Base-by-base conservation (phyloP, 805 yeast species). In the Yamadazyma sp. region DNA sequence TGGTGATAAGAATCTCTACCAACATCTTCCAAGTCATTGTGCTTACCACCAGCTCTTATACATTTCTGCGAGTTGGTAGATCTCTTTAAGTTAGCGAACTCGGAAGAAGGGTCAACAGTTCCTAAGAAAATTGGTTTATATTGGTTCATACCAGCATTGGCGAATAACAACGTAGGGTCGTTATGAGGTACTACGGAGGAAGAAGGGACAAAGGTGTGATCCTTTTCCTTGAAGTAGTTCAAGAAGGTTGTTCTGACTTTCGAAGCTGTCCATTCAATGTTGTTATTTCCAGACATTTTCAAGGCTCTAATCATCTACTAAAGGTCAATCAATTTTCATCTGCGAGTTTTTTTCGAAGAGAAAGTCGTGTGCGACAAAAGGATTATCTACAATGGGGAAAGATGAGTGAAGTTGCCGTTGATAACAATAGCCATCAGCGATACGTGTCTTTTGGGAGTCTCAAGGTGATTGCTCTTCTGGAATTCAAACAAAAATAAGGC, bases 131-230 rank as follows among this genome's bases (percentile, higher is more conserved):
- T 93, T 10, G 99, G 96, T 66, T 93, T 93, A 67, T 90, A 93
- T 71, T 93, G 99, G 70, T 93, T 93, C 99, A 93, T 93, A 67
- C 98, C 99, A 42, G 99, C 99, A 60, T 93, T 93, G 58, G 99
- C 95, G 59, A 93, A 93, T 46, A 93, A 71, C 45, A 93, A 75
- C 17, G 98, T 91, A 36, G 99, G 99, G 60, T 93, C 99, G 68
- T 93, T 97, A 61, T 84, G 95, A 37, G 99, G 99, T 44, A 93
- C 82, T 19, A 91, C 98, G 0, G 96, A 86, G 2, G 98, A 89
- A 0, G 95, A 84, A 15, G 96, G 88, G 32, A 93, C 90, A 60
- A 77, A 89, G 2, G 80, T 82, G 62, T 93, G 99, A 6, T 71
- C 73, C 33, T 71, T 63, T 32, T 66, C 64, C 31, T 74, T 67